Conservation (phyloP, 768 basidiomycete genomes). For the Daedaleopsis nitida region DNA sequence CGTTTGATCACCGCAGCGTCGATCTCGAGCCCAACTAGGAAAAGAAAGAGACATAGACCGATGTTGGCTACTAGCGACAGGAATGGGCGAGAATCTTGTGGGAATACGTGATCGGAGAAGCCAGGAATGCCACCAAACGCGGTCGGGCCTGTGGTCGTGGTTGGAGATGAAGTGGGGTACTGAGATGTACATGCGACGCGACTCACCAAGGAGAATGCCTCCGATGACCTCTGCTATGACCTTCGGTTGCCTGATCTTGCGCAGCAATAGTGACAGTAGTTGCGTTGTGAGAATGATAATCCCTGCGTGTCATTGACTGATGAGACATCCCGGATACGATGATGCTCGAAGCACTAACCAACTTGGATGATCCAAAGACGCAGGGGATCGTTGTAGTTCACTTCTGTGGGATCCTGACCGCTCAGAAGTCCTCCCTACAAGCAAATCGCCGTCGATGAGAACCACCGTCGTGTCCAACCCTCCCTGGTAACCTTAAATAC, state of each 20-base stretch:
- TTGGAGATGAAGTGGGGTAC: background rate
- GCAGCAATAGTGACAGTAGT: slow-evolving; percentile 67
- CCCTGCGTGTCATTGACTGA: slow-evolving; percentile 42
- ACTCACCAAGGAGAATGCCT: slow-evolving; percentile 79
- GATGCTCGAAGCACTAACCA: slow-evolving; percentile 43
- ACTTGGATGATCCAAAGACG: slow-evolving; percentile 80
- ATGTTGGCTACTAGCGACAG: slow-evolving; percentile 88
- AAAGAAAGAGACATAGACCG: slow-evolving; percentile 85
- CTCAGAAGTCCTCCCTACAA: slow-evolving; percentile 71
- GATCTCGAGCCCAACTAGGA: slow-evolving; percentile 92
- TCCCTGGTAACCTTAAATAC: too few species aligned
- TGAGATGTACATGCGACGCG: slow-evolving; percentile 1
- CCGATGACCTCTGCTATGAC: slow-evolving; percentile 86
- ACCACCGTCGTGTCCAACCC: too few species aligned
- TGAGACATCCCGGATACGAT: too few species aligned
- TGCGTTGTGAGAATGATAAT: slow-evolving; percentile 84
- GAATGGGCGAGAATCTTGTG: slow-evolving; percentile 66
- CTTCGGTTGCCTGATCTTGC: slow-evolving; percentile 81
- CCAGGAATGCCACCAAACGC: slow-evolving; percentile 82
- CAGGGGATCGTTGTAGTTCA: slow-evolving; percentile 70
- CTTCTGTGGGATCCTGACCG: slow-evolving; percentile 71
- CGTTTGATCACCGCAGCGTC: slow-evolving; percentile 78
- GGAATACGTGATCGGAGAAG: slow-evolving; percentile 87
- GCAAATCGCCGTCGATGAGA: background rate
- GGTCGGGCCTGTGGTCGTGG: slow-evolving; percentile 42